Evolutionary conservation across 2,329 filamentous ascomycete genomes (phyloP), one percentile per base, ranked within the genome.

Genomic region (Sodiomyces alkalinus): DNA sequence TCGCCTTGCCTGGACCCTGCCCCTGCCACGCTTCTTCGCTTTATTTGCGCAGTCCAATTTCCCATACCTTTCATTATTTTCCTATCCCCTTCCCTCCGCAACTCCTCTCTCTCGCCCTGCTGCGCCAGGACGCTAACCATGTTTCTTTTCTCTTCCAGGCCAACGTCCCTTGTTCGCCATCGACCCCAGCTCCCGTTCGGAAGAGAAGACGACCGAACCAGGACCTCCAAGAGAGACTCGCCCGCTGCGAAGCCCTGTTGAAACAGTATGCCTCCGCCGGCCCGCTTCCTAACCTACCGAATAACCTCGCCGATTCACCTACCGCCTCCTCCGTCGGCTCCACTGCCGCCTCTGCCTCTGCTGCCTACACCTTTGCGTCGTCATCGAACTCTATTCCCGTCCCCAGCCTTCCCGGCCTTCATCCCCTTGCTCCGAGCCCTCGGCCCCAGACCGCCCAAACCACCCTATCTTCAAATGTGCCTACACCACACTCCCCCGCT

Each of bases 161-260:
- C 41, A 68, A 68, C 40, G 64, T 71, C 30, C 57, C 60, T 32
- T 74, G 68, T 39, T 68, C 63, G 8, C 68, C 68, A 4, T 72
- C 67, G 38, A 71, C 62, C 13, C 68, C 68, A 2, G 68, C 68
- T 6, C 68, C 68, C 5, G 63, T 67, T 17, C 62, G 68, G 32
- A 73, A 72, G 50, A 60, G 68, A 22, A 55, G 65, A 36, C 54
- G 67, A 26, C 68, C 68, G 7, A 72, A 73, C 29, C 68, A 73
- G 40, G 68, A 73, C 39, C 56, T 74, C 9, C 68, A 73, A 40
- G 68, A 74, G 45, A 59, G 68, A 21, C 53, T 74, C 19, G 65
- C 66, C 4, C 55, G 66, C 31, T 72, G 68, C 37, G 68, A 74
- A 39, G 63, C 68, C 37, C 48, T 73, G 21, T 47, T 72, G 14